phyloP scores from a whole-genome alignment of 169 alveolate species.

The Cryptosporidium ryanae region DNA sequence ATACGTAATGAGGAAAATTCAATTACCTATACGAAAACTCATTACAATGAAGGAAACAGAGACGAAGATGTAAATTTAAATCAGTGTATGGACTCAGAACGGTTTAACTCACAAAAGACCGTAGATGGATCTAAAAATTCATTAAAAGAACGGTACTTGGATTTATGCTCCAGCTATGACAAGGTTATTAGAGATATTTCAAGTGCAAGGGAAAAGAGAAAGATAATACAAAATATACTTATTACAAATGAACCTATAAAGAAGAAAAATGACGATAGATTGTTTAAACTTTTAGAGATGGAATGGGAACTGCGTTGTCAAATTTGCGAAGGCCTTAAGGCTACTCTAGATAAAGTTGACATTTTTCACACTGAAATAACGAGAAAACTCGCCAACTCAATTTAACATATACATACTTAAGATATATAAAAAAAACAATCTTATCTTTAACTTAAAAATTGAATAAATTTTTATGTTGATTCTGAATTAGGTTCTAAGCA shows the following conservation, averaged over 20 bases:
- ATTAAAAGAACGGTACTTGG: constrained; percentile 5
- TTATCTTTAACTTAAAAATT: neutral
- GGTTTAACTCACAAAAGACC: neutral
- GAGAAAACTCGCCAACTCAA: constrained; percentile 1
- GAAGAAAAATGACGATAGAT: constrained; percentile 4
- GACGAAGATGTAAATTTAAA: neutral
- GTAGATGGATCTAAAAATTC: neutral
- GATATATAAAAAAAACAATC: no score
- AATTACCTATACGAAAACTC: neutral
- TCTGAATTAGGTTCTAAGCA: neutral
- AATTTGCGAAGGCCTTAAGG: constrained; percentile 34
- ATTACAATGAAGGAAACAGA: neutral
- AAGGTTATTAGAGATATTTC: constrained; percentile 16
- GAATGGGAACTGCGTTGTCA: constrained; percentile 69
- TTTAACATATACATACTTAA: neutral
- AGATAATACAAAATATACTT: constrained; percentile 41
- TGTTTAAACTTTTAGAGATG: constrained; percentile 58
- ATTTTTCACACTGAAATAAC: constrained; percentile 22
- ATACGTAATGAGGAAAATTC: neutral
- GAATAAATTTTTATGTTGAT: neutral
- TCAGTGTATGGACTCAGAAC: neutral
- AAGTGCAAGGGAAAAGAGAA: constrained; percentile 53
- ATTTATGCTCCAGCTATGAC: constrained; percentile 9
- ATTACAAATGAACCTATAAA: constrained; percentile 3
- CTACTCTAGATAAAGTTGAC: constrained; percentile 30